These are phyloP conservation scores for Vanrija sp. DNA, from an alignment of 1,284 basidiomycete species.

Conservation along the genomic window DNA sequence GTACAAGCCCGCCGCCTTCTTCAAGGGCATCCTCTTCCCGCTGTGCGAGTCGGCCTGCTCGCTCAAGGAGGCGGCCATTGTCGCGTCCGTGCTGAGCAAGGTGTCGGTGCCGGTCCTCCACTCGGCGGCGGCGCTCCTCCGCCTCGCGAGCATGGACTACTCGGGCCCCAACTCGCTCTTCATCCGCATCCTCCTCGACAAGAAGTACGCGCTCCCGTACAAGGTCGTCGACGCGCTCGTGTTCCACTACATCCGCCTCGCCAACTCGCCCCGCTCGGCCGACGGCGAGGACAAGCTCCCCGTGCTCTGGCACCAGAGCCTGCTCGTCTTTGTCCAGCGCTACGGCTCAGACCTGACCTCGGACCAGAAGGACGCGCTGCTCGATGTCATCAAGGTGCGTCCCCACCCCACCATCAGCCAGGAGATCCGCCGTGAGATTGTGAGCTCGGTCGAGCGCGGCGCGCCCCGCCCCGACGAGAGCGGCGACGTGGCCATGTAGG, in stretches of 20 bases:
- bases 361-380: constrained; percentile 95
- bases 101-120: constrained; percentile 94
- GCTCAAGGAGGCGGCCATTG: constrained; percentile 90
- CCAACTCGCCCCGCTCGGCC: constrained; percentile 77
- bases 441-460: constrained; percentile 54
- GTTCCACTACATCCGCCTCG: constrained; percentile 94
- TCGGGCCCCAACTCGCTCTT: constrained; percentile 92
- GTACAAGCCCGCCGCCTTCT: constrained; percentile 97
- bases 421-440: constrained; percentile 81
- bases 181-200: constrained; percentile 94
- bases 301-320: constrained; percentile 96
- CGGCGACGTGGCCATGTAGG: constrained; percentile 43
- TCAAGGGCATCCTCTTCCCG: constrained; percentile 97
- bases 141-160: constrained; percentile 96
- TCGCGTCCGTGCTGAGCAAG: constrained; percentile 86
- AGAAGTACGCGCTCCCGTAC: constrained; percentile 97
- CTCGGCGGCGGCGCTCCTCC: constrained; percentile 89
- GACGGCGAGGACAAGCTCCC: constrained; percentile 63
- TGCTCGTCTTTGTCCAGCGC: constrained; percentile 89
- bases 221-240: constrained; percentile 97
- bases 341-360: constrained; percentile 95
- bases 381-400: constrained; percentile 84
- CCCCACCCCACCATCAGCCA: constrained; percentile 83
- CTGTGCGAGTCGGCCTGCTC: constrained; percentile 85
- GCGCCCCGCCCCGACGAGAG: constrained; percentile 44